Base-by-base conservation (phyloP, 345 rosid genomes). In the Arabidopsis suecica region DNA sequence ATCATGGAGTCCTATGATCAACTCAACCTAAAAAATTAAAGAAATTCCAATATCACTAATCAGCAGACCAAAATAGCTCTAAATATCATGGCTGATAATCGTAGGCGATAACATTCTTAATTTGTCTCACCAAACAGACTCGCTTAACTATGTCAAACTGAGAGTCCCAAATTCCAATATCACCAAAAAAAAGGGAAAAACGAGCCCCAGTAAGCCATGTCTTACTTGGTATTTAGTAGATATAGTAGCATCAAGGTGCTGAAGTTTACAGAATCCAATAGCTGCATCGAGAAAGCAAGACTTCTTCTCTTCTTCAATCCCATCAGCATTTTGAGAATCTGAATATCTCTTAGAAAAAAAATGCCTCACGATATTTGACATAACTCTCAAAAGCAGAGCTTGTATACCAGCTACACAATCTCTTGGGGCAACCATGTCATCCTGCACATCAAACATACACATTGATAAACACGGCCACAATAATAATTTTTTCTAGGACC, bases 191-290 rank as follows among this genome's bases (percentile, higher is more conserved):
- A 2, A 12, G 37, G 37, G 67, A 47, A 28, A 45, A 47, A 9
- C 11, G 28, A 49, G 9, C 36, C 53, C 45, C 12, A 28, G 34
- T 62, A 68, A 65, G 55, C 45, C 41, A 25, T 68, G 30, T 78
- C 86, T 82, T 77, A 91, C 97, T 81, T 92, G 98, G 69, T 86
- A 70, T 87, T 95, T 86, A 47, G 90, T 76, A 61, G 87, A 79
- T 20, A 83, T 72, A 12, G 87, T 77, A 80, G 84, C 77, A 77
- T 85, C 83, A 51, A 95, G 88, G 72, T 92, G 96, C 78, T 92
- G 99, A 82, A 92, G 89, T 82, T 90, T 95, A 92, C 97, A 88
- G 79, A 90, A 95, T 6, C 89, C 89, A 82, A 87, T 90, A 75
- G 87, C 89, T 55, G 98, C 96, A 81, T 86, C 86, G 59, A 89